Conservation (phyloP, 495 filamentous ascomycete genomes). For the Aspergillus cavernicola region DNA sequence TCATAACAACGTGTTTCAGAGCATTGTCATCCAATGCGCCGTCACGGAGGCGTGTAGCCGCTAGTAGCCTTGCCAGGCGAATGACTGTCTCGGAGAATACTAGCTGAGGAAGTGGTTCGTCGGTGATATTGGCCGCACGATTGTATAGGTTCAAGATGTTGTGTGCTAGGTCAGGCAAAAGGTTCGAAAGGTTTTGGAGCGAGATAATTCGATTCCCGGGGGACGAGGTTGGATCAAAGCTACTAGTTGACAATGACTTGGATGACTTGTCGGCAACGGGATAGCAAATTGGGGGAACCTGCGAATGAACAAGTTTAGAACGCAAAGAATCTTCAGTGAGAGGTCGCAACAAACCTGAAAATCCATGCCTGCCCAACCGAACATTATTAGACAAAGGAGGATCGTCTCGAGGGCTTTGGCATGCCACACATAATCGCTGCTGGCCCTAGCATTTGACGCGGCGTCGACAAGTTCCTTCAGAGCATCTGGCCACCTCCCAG, state of each 20-base stretch:
- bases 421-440: conserved; percentile 93
- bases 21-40: conserved; percentile 65
- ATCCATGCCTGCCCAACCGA: conserved; percentile 80
- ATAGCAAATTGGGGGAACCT: conserved; percentile 63
- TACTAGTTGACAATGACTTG: conserved; percentile 36
- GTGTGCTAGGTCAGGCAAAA: conserved; percentile 73
- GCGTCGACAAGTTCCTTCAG: conserved; percentile 80
- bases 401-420: conserved; percentile 90
- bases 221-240: conserved; percentile 41
- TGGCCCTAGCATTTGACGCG: conserved; percentile 68
- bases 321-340: neutral
- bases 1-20: conserved; percentile 63
- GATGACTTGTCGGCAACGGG: conserved; percentile 53
- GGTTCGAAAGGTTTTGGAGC: conserved; percentile 56
- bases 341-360: conserved; percentile 61
- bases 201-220: conserved; percentile 52
- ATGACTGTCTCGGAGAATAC: conserved; percentile 80
- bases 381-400: conserved; percentile 74
- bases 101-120: conserved; percentile 76
- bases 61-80: conserved; percentile 69
- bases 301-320: neutral
- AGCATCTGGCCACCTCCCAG: conserved; percentile 86
- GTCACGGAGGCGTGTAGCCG: conserved; percentile 63
- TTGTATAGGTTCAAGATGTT: conserved; percentile 80
- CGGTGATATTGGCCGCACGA: conserved; percentile 66